phyloP scores from a whole-genome alignment of 441 rosid genomes.

The Adansonia gregorii region DNA sequence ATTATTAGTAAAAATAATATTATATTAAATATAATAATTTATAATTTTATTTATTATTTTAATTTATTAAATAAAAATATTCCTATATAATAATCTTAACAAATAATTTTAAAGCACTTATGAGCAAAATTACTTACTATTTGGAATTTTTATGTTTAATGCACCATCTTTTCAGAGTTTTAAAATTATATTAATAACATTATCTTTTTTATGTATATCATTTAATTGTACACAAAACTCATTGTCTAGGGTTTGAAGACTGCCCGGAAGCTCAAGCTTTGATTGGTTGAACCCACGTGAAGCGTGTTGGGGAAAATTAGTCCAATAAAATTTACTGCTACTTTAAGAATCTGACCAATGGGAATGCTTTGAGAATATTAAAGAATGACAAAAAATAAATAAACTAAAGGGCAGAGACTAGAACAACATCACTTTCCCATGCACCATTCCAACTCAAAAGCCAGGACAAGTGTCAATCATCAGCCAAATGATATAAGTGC shows the following conservation, averaged over 20 bases:
- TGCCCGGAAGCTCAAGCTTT: background rate
- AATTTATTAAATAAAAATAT: too few species aligned
- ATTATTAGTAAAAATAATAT: too few species aligned
- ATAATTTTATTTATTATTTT: too few species aligned
- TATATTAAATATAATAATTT: too few species aligned
- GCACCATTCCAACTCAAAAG: constrained; percentile 7
- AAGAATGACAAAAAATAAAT: background rate
- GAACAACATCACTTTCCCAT: background rate
- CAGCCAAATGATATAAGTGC: constrained; percentile 34
- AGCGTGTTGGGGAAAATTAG: background rate
- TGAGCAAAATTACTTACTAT: too few species aligned
- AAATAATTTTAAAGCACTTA: too few species aligned
- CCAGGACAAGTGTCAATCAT: constrained; percentile 49
- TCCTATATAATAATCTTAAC: too few species aligned
- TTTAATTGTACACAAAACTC: background rate
- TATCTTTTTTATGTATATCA: background rate
- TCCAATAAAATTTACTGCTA: constrained; percentile 21
- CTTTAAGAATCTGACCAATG: constrained; percentile 5
- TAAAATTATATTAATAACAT: too few species aligned
- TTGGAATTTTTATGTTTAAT: too few species aligned
- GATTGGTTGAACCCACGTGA: constrained; percentile 44
- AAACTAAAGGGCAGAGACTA: background rate
- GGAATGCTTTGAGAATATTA: background rate
- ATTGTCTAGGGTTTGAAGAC: constrained; percentile 1
- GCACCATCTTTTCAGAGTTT: too few species aligned